Evolutionary conservation across 83 land plant genomes (phyloP).

Genomic region (Picea abies): DNA sequence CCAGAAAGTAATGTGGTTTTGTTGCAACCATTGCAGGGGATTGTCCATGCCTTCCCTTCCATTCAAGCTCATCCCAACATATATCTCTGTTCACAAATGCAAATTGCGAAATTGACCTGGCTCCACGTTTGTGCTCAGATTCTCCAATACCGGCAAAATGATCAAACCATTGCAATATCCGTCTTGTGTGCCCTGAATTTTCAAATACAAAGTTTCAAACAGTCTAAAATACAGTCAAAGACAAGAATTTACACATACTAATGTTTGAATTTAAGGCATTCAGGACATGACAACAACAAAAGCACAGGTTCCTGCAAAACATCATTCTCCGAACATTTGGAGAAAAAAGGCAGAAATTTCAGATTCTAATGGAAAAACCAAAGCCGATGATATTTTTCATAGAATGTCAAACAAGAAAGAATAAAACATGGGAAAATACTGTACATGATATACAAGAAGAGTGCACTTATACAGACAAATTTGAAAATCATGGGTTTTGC

Average conservation of each 20-base stretch:
- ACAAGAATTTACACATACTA: background rate
- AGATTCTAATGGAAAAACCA: background rate
- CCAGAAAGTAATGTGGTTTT: conserved; percentile 95
- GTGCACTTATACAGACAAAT: too few species aligned
- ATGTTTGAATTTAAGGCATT: background rate
- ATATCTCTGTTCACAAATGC: conserved; percentile 88
- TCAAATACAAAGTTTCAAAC: background rate
- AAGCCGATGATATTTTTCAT: background rate
- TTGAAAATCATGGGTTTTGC: too few species aligned
- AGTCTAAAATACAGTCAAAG: background rate
- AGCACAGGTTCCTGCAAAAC: background rate
- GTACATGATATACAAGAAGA: too few species aligned
- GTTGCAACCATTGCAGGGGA: conserved; percentile 96
- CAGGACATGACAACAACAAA: background rate
- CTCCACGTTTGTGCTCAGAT: conserved; percentile 70
- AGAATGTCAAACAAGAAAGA: background rate
- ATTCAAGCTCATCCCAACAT: conserved; percentile 95
- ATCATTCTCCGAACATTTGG: background rate
- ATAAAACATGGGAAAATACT: too few species aligned
- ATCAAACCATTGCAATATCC: conserved; percentile 78
- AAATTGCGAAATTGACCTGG: conserved; percentile 78
- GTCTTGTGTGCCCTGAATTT: conserved; percentile 73
- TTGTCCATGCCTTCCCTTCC: conserved; percentile 95
- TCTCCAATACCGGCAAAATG: conserved; percentile 50
- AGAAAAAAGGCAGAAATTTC: background rate